Evolutionary conservation across 2,329 filamentous ascomycete species (phyloP).

Genomic region (Atkinsonella hypoxylon): DNA sequence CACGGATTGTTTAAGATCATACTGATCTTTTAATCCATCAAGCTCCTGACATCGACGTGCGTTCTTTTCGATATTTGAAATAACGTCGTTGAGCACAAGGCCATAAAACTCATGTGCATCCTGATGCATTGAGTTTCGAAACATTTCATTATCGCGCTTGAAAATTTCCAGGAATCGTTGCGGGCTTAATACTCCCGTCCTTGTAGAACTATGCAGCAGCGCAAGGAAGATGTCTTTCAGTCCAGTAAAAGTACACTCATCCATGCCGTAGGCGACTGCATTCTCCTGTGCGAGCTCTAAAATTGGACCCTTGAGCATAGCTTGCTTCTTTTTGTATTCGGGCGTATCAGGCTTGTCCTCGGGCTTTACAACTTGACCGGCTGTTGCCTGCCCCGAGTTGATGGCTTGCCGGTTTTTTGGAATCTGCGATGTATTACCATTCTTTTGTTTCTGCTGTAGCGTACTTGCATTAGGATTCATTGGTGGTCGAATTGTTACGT

Average conservation of each 20-base stretch:
- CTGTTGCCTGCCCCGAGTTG: conserved; percentile 40
- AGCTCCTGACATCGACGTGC: conserved; percentile 51
- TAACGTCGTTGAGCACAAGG: conserved; percentile 87
- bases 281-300: conserved; percentile 77
- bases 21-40: conserved; percentile 26
- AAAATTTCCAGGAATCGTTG: conserved; percentile 90
- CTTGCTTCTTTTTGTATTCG: conserved; percentile 96
- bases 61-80: conserved; percentile 85
- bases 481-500: conserved; percentile 48
- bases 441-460: conserved; percentile 35
- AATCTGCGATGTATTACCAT: conserved; percentile 42
- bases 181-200: conserved; percentile 84
- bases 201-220: conserved; percentile 66
- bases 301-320: conserved; percentile 76
- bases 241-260: conserved; percentile 87
- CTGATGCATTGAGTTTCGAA: conserved; percentile 93
- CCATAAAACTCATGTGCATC: conserved; percentile 97
- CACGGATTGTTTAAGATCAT: conserved; percentile 39
- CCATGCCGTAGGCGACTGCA: conserved; percentile 73
- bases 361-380: conserved; percentile 49
- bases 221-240: conserved; percentile 94
- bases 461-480: conserved; percentile 33
- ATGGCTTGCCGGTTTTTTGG: conserved; percentile 44
- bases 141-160: conserved; percentile 92
- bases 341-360: conserved; percentile 92